Conservation (phyloP, 2,329 filamentous ascomycete species). For the Sporothrix humicola region DNA sequence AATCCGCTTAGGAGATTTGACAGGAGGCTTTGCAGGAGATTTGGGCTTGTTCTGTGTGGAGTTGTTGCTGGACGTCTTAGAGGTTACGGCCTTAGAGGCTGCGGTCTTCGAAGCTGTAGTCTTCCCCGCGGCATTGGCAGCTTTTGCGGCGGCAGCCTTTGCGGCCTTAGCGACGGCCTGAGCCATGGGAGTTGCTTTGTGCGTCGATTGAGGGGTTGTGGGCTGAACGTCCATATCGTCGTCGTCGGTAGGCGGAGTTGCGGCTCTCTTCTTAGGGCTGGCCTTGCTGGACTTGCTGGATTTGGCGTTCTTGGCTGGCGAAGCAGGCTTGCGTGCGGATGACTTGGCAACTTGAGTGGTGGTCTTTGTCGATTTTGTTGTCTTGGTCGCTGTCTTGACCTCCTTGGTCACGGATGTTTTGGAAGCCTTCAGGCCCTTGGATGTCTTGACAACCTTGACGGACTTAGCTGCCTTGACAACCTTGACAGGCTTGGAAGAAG, state of each 20-base stretch:
- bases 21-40: not conserved
- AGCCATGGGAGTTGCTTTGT: slow-evolving; percentile 33
- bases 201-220: slow-evolving; percentile 5
- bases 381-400: slow-evolving; percentile 19
- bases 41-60: too few species aligned
- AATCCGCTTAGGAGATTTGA: not conserved
- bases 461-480: slow-evolving; percentile 43
- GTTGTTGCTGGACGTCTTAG: not conserved
- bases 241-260: slow-evolving; percentile 9
- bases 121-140: slow-evolving; percentile 19
- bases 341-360: not conserved
- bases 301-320: slow-evolving; percentile 5
- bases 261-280: not conserved
- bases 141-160: slow-evolving; percentile 1
- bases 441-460: slow-evolving; percentile 46
- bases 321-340: not conserved
- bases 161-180: slow-evolving; percentile 28
- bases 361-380: not conserved
- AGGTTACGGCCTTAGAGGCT: not conserved
- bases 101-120: not conserved
- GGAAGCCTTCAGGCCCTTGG: slow-evolving; percentile 30
- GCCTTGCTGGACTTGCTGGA: not conserved
- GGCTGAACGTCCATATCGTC: not conserved
- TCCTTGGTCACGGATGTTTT: slow-evolving; percentile 22
- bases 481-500: slow-evolving; percentile 42